Evolutionary conservation across 2,329 filamentous ascomycete species (phyloP).

Genomic region (Aureobasidium sp.): DNA sequence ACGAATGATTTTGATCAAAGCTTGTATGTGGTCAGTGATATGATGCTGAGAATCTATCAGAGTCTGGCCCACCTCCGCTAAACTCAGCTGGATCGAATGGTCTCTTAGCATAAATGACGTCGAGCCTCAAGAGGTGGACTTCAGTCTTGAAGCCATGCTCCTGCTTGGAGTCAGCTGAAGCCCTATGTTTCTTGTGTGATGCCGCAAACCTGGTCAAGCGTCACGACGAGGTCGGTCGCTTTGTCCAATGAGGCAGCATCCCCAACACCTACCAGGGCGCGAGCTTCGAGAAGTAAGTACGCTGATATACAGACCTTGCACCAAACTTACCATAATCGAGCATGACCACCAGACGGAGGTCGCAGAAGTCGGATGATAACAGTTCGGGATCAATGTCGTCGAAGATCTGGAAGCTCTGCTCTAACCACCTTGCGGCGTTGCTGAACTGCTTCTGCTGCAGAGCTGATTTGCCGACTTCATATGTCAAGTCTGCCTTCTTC

Average conservation of each 20-base stretch:
- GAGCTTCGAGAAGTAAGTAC: slow-evolving; percentile 12
- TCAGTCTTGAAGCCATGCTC: slow-evolving; percentile 45
- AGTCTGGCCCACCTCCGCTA: slow-evolving; percentile 31
- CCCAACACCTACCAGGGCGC: slow-evolving; percentile 28
- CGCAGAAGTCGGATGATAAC: slow-evolving; percentile 51
- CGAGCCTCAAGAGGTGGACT: slow-evolving; percentile 60
- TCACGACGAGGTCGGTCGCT: slow-evolving; percentile 36
- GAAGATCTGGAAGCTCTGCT: slow-evolving; percentile 55
- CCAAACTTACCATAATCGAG: slow-evolving; percentile 41
- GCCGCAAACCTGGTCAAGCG: not conserved
- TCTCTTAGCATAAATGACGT: slow-evolving; percentile 48
- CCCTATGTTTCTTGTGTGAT: no score
- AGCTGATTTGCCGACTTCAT: slow-evolving; percentile 60
- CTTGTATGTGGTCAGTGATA: not conserved
- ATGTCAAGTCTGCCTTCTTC: slow-evolving; percentile 57
- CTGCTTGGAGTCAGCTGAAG: not conserved
- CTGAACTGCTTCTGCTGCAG: slow-evolving; percentile 44
- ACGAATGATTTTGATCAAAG: not conserved
- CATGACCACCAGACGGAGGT: slow-evolving; percentile 58
- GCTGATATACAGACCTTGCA: slow-evolving; percentile 21
- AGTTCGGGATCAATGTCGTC: slow-evolving; percentile 46
- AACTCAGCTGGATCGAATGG: slow-evolving; percentile 33
- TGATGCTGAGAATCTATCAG: not conserved
- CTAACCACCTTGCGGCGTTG: slow-evolving; percentile 63
- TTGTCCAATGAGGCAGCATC: slow-evolving; percentile 39